phyloP scores from a whole-genome alignment of 371 early-diverging fungal genomes.

The Circinella minor region DNA sequence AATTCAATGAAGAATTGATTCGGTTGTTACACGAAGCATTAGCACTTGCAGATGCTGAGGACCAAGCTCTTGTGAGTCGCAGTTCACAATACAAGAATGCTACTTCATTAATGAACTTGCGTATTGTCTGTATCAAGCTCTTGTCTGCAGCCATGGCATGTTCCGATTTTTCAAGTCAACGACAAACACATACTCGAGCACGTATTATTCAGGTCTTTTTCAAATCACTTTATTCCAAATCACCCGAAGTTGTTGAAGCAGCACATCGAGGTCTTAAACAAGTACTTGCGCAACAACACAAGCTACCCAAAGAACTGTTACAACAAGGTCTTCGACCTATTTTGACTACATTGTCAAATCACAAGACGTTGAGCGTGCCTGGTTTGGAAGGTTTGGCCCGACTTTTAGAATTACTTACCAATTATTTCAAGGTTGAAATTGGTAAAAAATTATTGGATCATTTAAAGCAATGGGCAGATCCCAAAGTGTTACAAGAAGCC shows the following conservation, averaged over 20 bases:
- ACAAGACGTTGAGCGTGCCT: slow-evolving; percentile 89
- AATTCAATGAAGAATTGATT: slow-evolving; percentile 91
- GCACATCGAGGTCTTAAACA: slow-evolving; percentile 93
- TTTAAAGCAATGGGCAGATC: slow-evolving; percentile 91
- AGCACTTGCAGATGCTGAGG: slow-evolving; percentile 97
- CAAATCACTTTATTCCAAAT: slow-evolving; percentile 93
- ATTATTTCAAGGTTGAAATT: slow-evolving; percentile 98
- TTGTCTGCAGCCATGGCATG: slow-evolving; percentile 93
- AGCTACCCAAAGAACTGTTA: slow-evolving; percentile 95
- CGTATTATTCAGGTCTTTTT: slow-evolving; percentile 97
- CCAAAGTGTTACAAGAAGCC: slow-evolving; percentile 78
- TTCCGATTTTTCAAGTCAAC: slow-evolving; percentile 76
- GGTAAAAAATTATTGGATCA: slow-evolving; percentile 98
- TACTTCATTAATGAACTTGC: slow-evolving; percentile 80
- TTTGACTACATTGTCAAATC: slow-evolving; percentile 91
- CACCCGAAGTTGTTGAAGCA: slow-evolving; percentile 92
- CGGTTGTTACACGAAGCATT: slow-evolving; percentile 92
- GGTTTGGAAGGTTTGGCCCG: slow-evolving; percentile 94
- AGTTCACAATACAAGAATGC: slow-evolving; percentile 84
- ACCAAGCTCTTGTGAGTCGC: slow-evolving; percentile 90
- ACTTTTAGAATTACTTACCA: slow-evolving; percentile 90
- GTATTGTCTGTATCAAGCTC: slow-evolving; percentile 95
- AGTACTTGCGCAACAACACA: slow-evolving; percentile 85
- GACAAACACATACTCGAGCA: slow-evolving; percentile 77
- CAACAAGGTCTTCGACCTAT: slow-evolving; percentile 97